Base-by-base conservation (phyloP, 2,329 filamentous ascomycete genomes). In the Xylaria polymorpha region DNA sequence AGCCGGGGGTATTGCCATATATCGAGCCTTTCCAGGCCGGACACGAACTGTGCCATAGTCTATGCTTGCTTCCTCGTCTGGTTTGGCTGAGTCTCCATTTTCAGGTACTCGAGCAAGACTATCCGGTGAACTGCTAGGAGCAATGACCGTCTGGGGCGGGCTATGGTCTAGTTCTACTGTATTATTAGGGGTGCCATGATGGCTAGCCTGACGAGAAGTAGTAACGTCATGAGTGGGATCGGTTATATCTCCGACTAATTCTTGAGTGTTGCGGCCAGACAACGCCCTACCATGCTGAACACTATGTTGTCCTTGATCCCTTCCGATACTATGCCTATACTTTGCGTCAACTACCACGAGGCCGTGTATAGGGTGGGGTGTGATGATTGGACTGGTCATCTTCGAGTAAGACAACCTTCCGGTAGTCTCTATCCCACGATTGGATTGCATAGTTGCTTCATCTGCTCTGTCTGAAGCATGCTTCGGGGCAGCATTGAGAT, bases 11-110 rank as follows among this genome's bases (percentile, higher is more conserved):
- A 73, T 62, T 0, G 61, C 29, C 32, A 53, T 41, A 18, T 61
- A 64, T n/a, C 64, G 71, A 41, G 65, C 71, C 41, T 66, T 70
- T 22, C 58, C 61, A 3, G 66, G 73, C 18, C 68, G 66, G 9
- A 67, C 48, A 29, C 67, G 62, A 25, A 74, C 66, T 5, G 74
- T 75, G 32, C 70, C 63, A 32, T 69, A 67, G n/a, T 72, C 66
- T 32, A 70, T 43, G 35, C 67, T 58, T 25, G 12, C 20, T 32
- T 55, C 58, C 37, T 64, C 58, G 8, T 58, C 58, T 25, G 3
- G n/a, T 14, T 53, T 41, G 5, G 3, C 22, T 22, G 22, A 10
- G 14, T 35, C 32, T 20, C 9, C n/a, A 14, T 39, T 35, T 14
- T 37, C 25, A 3, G 56, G 25, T 20, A 12, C 1, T 1, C 14